Base-by-base conservation (phyloP, 306 rosid species). In the Cucumis melo region DNA sequence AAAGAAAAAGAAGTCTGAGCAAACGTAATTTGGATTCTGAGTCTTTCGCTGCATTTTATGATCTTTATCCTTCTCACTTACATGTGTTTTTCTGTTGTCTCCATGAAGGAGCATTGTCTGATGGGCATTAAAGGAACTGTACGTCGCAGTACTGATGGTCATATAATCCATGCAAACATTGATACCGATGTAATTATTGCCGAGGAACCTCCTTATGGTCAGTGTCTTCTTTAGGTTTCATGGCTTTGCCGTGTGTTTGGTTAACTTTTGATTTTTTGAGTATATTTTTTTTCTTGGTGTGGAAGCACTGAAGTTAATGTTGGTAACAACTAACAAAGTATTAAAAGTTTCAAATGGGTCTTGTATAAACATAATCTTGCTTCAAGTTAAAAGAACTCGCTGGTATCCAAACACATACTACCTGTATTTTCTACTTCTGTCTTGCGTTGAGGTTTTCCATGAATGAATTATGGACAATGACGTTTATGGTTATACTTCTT, bases 91-190 rank as follows among this genome's bases (percentile, higher is more conserved):
- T 55, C 48, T 79, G 44, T 72, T 82, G 38, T 55, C 78, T 56
- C 44, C 78, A 58, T 80, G 68, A 86, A 95, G 99, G 99, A 95
- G 80, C 99, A 95, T 79, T 95, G 99, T 91, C 88, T 95, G 88
- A 95, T 95, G 99, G 99, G 99, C 75, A 95, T 95, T 83, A 95
- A 95, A 79, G 99, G 99, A 84, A 92, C 99, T 0, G 99, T 95
- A 75, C 97, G 99, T 64, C 93, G 99, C 84, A 95, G 99, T 82
- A 92, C 99, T 29, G 99, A 95, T 88, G 99, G 99, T 15, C 99
- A 95, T 81, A 95, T 95, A 81, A 95, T 95, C 82, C 99, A 95
- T 76, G 99, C 99, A 66, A 95, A 95, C 87, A 95, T 95, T 80
- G 99, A 95, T 85, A 95, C 99, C 0, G 99, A 95, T 51, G 99